phyloP scores from a whole-genome alignment of 2,329 filamentous ascomycete genomes.

The Arthrobotrys sphaeroides region DNA sequence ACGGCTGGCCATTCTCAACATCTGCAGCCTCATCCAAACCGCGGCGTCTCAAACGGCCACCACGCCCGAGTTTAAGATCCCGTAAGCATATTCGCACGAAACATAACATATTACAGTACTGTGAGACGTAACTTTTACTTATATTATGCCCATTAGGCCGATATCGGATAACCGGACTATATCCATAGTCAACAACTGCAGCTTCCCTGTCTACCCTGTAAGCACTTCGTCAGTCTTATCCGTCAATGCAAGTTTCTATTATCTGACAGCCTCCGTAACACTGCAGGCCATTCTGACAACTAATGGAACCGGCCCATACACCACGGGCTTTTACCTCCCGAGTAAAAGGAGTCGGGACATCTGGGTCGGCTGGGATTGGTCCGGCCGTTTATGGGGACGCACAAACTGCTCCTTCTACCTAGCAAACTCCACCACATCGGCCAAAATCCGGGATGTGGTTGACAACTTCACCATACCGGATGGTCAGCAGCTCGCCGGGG shows the following conservation, averaged over 20 bases:
- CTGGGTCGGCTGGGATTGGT: constrained; percentile 77
- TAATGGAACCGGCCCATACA: constrained; percentile 72
- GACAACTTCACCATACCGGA: constrained; percentile 51
- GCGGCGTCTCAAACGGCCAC: constrained; percentile 23
- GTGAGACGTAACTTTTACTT: background rate
- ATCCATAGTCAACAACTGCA: constrained; percentile 76
- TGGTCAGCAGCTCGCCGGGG: constrained; percentile 48
- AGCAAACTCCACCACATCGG: constrained; percentile 63
- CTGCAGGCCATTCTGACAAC: constrained; percentile 71
- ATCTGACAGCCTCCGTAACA: too few species aligned
- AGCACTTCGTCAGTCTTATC: too few species aligned
- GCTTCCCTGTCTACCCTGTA: constrained; percentile 77
- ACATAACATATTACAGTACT: background rate
- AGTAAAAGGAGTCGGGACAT: constrained; percentile 70
- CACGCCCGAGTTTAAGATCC: constrained; percentile 37
- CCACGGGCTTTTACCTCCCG: constrained; percentile 74
- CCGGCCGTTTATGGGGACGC: constrained; percentile 81
- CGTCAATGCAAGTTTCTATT: too few species aligned
- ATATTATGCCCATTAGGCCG: background rate
- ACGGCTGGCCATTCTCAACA: background rate
- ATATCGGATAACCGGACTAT: constrained; percentile 67
- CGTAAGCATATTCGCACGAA: constrained; percentile 27
- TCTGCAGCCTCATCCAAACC: constrained; percentile 19
- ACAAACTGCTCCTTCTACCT: constrained; percentile 82
- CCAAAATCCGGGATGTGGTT: constrained; percentile 40